Conservation (phyloP, 2,329 filamentous ascomycete genomes). For the Blastomyces gilchristii region DNA sequence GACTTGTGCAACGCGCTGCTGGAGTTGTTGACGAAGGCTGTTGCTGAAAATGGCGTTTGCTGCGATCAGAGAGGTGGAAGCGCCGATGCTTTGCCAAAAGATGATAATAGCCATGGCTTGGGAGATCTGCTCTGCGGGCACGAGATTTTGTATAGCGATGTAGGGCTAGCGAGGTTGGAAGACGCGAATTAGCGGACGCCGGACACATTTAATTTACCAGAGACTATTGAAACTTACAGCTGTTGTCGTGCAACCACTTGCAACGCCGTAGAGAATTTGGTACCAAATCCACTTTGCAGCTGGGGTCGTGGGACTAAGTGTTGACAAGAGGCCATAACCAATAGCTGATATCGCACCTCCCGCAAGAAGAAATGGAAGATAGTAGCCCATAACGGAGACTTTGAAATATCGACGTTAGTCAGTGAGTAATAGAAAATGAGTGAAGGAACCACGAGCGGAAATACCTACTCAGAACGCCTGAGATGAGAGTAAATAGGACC, state of each 20-base stretch:
- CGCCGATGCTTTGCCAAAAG: slow-evolving; percentile 27
- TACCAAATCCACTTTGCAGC: slow-evolving; percentile 24
- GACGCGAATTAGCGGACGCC: not conserved
- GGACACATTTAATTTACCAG: not conserved
- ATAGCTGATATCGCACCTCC: slow-evolving; percentile 23
- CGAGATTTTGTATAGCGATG: slow-evolving; percentile 22
- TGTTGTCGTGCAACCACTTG: slow-evolving; percentile 12
- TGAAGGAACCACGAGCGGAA: not conserved
- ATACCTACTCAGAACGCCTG: slow-evolving; percentile 14
- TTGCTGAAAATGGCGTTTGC: slow-evolving; percentile 23
- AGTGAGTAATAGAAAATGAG: not conserved
- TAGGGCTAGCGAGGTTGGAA: slow-evolving; percentile 15
- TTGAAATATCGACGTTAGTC: not conserved
- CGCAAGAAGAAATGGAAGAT: slow-evolving; percentile 24
- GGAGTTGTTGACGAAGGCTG: slow-evolving; percentile 18
- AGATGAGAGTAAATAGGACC: slow-evolving; percentile 15
- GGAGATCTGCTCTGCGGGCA: slow-evolving; percentile 19
- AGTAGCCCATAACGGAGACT: slow-evolving; percentile 26
- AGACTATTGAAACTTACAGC: slow-evolving; percentile 12
- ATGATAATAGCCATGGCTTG: slow-evolving; percentile 23
- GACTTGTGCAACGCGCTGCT: slow-evolving; percentile 14
- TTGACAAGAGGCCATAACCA: slow-evolving; percentile 26
- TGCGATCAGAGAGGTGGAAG: slow-evolving; percentile 23
- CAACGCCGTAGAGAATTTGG: slow-evolving; percentile 22
- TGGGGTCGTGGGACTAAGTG: slow-evolving; percentile 18